Conservation (phyloP, 2,329 filamentous ascomycete genomes). For the Aspergillus proliferans region DNA sequence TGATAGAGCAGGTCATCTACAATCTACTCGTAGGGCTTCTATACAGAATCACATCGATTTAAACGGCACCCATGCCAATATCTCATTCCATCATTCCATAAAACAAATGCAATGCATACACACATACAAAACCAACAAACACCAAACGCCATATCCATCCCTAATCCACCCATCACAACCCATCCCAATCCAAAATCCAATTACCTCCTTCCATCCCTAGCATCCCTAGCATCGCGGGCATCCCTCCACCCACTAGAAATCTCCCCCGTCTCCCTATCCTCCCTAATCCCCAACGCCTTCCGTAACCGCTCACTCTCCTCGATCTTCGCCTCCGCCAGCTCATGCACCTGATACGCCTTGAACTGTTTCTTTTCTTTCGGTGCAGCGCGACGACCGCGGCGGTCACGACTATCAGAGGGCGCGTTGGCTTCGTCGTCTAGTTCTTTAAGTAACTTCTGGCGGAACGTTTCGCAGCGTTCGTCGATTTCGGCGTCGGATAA, state of each 20-base stretch:
- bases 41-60: too few species aligned
- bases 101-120: background rate
- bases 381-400: slow-evolving; percentile 5
- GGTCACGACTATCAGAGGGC: background rate
- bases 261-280: slow-evolving; percentile 80
- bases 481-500: slow-evolving; percentile 86
- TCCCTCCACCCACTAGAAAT: slow-evolving; percentile 17
- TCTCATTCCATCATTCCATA: too few species aligned
- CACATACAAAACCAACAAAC: slow-evolving; percentile 2
- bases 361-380: slow-evolving; percentile 47
- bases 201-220: slow-evolving; percentile 3
- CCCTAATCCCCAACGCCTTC: slow-evolving; percentile 78
- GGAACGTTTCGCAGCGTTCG: slow-evolving; percentile 59
- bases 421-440: slow-evolving; percentile 40
- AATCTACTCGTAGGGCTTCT: too few species aligned
- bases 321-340: slow-evolving; percentile 92
- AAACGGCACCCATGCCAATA: too few species aligned
- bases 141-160: background rate
- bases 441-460: slow-evolving; percentile 57
- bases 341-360: slow-evolving; percentile 92
- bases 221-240: too few species aligned
- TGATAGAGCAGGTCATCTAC: too few species aligned
- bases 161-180: background rate
- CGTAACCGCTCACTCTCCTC: slow-evolving; percentile 86
- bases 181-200: background rate